A percentile compares a stretch with the other conserved stretches of the same genome.
Evolutionary conservation across 2,329 filamentous ascomycete species (phyloP).

Genomic region (Tolypocladium amazonense): DNA sequence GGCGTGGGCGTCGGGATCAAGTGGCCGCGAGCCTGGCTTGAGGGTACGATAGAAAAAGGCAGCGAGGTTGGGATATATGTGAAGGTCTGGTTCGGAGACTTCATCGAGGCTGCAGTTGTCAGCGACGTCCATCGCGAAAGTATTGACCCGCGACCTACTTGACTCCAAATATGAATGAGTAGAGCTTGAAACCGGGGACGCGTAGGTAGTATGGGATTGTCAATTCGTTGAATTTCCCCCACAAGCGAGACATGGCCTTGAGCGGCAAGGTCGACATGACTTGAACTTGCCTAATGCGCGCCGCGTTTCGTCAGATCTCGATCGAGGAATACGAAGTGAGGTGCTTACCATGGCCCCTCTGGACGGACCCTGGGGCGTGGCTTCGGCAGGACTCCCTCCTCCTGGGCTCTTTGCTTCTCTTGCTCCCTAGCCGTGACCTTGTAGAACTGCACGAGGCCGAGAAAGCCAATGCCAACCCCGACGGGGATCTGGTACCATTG

Average conservation of each 20-base stretch:
- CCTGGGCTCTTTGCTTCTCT: conserved; percentile 35
- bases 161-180: conserved; percentile 86
- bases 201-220: conserved; percentile 80
- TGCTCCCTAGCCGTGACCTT: conserved; percentile 52
- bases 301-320: neutral
- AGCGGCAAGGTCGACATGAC: conserved; percentile 88
- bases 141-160: conserved; percentile 34
- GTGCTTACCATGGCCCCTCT: conserved; percentile 66
- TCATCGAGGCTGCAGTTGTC: conserved; percentile 57
- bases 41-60: conserved; percentile 95
- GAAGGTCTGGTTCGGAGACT: conserved; percentile 78
- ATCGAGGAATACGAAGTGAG: too few species aligned
- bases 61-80: conserved; percentile 82
- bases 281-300: conserved; percentile 61
- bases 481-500: conserved; percentile 90
- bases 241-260: conserved; percentile 80
- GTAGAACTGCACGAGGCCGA: conserved; percentile 77
- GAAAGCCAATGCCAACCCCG: conserved; percentile 72
- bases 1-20: conserved; percentile 71
- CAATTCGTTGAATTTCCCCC: conserved; percentile 87
- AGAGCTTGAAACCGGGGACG: conserved; percentile 82
- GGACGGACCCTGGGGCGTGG: conserved; percentile 57
- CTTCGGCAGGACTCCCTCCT: conserved; percentile 33
- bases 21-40: conserved; percentile 76
- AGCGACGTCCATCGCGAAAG: neutral